Conservation (phyloP, 805 yeast genomes). For the Sungouiella blattae region DNA sequence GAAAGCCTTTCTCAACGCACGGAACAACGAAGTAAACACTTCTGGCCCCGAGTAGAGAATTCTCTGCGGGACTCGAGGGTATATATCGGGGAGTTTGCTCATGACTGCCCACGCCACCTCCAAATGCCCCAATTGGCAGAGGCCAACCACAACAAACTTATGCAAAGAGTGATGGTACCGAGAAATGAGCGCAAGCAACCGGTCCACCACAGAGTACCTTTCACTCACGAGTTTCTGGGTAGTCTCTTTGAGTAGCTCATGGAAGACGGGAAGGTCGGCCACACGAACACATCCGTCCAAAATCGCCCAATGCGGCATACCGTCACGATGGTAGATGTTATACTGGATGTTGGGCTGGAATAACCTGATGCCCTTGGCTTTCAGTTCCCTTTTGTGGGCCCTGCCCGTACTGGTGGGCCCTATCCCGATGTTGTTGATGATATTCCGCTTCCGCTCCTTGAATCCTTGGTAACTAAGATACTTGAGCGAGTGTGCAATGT, state of each 20-base stretch:
- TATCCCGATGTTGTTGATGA: conserved; percentile 7
- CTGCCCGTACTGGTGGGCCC: no score
- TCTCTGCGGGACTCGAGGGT: conserved; percentile 3
- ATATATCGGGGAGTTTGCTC: conserved; percentile 14
- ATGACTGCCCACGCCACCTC: conserved; percentile 26
- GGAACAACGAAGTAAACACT: conserved; percentile 8
- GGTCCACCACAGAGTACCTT: conserved; percentile 13
- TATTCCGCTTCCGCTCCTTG: conserved; percentile 14
- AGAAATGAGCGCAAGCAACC: conserved; percentile 16
- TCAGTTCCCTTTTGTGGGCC: background rate
- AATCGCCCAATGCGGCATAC: conserved; percentile 19
- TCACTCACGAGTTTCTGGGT: conserved; percentile 6
- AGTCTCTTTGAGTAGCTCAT: conserved; percentile 15
- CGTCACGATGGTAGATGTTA: conserved; percentile 24
- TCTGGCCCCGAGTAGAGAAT: conserved; percentile 3
- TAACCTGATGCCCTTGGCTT: conserved; percentile 2
- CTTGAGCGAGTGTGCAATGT: conserved; percentile 8
- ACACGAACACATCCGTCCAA: conserved; percentile 25
- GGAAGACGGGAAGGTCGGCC: conserved; percentile 33
- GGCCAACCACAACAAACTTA: conserved; percentile 23
- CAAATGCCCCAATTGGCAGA: conserved; percentile 23
- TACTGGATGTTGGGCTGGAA: conserved; percentile 25
- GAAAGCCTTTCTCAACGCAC: conserved; percentile 3
- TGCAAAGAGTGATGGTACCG: conserved; percentile 25
- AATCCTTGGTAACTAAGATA: conserved; percentile 9